These are phyloP conservation scores for Endoconidiophora polonica DNA, from an alignment of 2,329 filamentous ascomycete species.

Conservation along the genomic window DNA sequence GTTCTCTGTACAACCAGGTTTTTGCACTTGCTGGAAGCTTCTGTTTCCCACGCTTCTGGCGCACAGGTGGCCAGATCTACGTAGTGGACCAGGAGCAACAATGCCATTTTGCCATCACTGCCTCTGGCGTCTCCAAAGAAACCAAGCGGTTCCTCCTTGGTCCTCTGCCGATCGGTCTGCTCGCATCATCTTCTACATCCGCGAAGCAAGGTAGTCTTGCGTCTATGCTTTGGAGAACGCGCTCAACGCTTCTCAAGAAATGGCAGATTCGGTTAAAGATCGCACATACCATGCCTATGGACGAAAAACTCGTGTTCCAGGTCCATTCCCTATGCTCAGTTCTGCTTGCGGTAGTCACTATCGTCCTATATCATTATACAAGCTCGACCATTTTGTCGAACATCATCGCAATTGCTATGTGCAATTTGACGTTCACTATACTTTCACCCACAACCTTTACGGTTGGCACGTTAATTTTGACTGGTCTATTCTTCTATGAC, in stretches of 20 bases:
- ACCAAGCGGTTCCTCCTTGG: conserved; percentile 8
- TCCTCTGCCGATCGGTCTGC: conserved; percentile 18
- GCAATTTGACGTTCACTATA: conserved; percentile 64
- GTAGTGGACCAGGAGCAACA: conserved; percentile 22
- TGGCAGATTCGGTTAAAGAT: conserved; percentile 35
- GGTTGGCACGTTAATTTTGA: conserved; percentile 62
- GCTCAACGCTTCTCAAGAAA: conserved; percentile 31
- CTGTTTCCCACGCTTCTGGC: conserved; percentile 59
- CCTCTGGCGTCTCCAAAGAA: conserved; percentile 13
- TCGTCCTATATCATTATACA: conserved; percentile 52
- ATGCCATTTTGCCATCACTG: conserved; percentile 10
- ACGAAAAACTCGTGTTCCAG: conserved; percentile 33
- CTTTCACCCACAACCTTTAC: conserved; percentile 80
- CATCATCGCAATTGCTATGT: conserved; percentile 71
- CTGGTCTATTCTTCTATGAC: conserved; percentile 81
- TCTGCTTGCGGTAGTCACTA: conserved; percentile 34
- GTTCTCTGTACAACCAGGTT: conserved; percentile 55
- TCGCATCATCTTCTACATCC: neutral
- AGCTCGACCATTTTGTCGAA: conserved; percentile 51
- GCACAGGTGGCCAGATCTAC: conserved; percentile 19
- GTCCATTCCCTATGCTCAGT: conserved; percentile 41
- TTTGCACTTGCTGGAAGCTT: conserved; percentile 48
- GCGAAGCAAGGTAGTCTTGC: neutral
- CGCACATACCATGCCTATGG: conserved; percentile 28
- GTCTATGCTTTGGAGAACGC: conserved; percentile 30